Percentiles rank a stretch among this genome's conserved stretches.
phyloP scores from a whole-genome alignment of 164 flowering plant genomes.

The Protea cynaroides region DNA sequence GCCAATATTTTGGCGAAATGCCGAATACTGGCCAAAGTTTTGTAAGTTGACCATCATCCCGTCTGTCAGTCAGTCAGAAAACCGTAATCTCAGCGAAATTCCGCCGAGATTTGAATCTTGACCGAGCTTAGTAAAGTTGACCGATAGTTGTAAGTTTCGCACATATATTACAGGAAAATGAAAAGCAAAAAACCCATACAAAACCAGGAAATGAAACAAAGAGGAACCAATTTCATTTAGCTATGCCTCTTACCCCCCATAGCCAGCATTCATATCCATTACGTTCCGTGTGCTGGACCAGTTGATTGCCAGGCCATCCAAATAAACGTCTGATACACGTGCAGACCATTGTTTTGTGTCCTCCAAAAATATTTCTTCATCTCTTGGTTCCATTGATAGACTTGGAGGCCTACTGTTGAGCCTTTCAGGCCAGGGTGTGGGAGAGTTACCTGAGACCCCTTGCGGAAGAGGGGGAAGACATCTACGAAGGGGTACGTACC shows the following conservation, averaged over 20 bases:
- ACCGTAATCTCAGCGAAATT: no score
- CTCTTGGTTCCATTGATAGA: constrained; percentile 34
- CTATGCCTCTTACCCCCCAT: constrained; percentile 72
- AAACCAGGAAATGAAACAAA: no score
- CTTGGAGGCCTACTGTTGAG: constrained; percentile 59
- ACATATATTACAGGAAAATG: no score
- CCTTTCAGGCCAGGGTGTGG: constrained; percentile 80
- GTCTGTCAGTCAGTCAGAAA: no score
- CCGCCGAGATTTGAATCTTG: no score
- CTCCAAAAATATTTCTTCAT: constrained; percentile 37
- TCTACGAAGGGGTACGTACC: constrained; percentile 67
- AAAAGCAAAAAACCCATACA: no score
- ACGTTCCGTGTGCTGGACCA: constrained; percentile 81
- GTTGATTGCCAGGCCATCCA: constrained; percentile 48
- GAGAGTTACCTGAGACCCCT: constrained; percentile 43
- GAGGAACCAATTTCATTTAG: neutral
- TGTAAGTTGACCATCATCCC: no score
- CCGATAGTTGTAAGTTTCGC: no score
- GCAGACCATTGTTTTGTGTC: constrained; percentile 65
- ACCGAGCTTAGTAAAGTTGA: no score
- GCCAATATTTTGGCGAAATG: no score
- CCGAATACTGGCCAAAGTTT: no score
- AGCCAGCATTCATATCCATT: constrained; percentile 97
- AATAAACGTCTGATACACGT: constrained; percentile 61
- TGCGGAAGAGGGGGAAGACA: constrained; percentile 59